Evolutionary conservation across 257 asterid species (phyloP).

Genomic region (Nicotiana attenuata): DNA sequence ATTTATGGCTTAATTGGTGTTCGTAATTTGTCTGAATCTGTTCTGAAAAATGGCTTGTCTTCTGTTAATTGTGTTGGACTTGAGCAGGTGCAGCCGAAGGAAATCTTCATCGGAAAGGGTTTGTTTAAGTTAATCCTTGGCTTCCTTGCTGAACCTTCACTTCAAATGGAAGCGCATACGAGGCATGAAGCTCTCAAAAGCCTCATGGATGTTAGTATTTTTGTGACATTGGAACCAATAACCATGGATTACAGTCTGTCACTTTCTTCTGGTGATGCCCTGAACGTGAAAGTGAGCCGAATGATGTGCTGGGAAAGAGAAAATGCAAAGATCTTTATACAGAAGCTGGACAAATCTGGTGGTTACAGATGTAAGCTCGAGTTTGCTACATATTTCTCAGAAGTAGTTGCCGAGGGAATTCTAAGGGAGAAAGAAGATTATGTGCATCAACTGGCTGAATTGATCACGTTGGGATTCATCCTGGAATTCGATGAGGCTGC

Average conservation of each 20-base stretch:
- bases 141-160: constrained; percentile 24
- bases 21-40: constrained; percentile 22
- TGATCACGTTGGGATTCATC: constrained; percentile 29
- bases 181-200: constrained; percentile 18
- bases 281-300: constrained; percentile 13
- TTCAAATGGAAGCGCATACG: constrained; percentile 18
- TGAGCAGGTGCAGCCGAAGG: constrained; percentile 9
- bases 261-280: constrained; percentile 23
- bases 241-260: constrained; percentile 15
- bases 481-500: constrained; percentile 33
- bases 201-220: constrained; percentile 17
- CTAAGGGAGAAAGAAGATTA: constrained; percentile 23
- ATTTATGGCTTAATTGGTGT: constrained; percentile 25
- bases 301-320: constrained; percentile 34
- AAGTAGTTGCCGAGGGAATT: constrained; percentile 27
- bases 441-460: constrained; percentile 20
- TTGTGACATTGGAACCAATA: constrained; percentile 12
- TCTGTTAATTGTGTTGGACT: constrained; percentile 7
- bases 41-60: constrained; percentile 5
- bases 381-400: constrained; percentile 23
- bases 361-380: constrained; percentile 18
- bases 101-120: constrained; percentile 6
- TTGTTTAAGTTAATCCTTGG: constrained; percentile 19
- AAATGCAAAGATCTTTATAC: constrained; percentile 10
- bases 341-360: constrained; percentile 17